These are phyloP conservation scores for Cystofilobasidium capitatum DNA, from an alignment of 768 basidiomycete species.

Conservation along the genomic window DNA sequence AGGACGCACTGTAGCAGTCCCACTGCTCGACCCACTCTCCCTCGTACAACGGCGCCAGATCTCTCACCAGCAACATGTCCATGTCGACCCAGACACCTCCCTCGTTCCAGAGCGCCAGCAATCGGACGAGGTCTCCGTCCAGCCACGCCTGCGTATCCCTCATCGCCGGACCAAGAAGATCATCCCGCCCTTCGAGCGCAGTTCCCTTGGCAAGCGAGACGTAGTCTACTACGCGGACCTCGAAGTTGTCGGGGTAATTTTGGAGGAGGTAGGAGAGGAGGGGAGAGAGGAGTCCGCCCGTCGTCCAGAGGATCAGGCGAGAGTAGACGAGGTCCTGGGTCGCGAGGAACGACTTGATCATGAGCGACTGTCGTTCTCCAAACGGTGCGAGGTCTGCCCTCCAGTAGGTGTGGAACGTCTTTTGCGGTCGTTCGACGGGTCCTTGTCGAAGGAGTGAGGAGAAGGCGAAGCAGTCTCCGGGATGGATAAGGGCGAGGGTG, in stretches of 20 bases:
- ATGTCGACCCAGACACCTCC: constrained; percentile 97
- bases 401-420: constrained; percentile 81
- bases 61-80: constrained; percentile 85
- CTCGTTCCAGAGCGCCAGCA: constrained; percentile 76
- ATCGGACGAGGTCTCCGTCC: constrained; percentile 82
- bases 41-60: constrained; percentile 74
- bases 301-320: constrained; percentile 81
- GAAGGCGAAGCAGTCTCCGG: constrained; percentile 87
- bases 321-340: constrained; percentile 64
- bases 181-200: constrained; percentile 55
- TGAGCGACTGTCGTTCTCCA: constrained; percentile 70
- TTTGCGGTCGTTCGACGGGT: constrained; percentile 26
- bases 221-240: constrained; percentile 61
- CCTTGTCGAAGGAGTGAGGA: constrained; percentile 61
- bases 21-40: constrained; percentile 97
- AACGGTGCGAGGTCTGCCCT: constrained; percentile 76
- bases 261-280: constrained; percentile 54
- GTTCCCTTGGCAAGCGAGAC: constrained; percentile 61
- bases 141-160: constrained; percentile 79
- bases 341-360: constrained; percentile 87
- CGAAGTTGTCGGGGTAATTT: constrained; percentile 61
- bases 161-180: constrained; percentile 41
- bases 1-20: constrained; percentile 83
- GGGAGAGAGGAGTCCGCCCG: constrained; percentile 54
- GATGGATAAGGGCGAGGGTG: constrained; percentile 64